These are phyloP conservation scores for Mortierella hygrophila DNA, from an alignment of 192 early-diverging fungal genomes.

Conservation along the genomic window DNA sequence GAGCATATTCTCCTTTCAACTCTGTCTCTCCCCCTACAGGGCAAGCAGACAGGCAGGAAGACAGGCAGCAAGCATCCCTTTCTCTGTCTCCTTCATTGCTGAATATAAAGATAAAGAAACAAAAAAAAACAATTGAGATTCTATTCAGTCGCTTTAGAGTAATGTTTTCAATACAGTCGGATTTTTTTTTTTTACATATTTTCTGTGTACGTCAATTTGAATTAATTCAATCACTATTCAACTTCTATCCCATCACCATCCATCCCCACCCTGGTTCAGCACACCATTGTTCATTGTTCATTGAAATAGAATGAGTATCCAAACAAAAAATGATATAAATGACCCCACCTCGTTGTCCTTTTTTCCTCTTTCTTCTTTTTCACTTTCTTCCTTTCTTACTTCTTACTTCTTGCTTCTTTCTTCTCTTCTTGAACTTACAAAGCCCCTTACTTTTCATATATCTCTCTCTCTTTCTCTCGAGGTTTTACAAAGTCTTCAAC, in stretches of 20 bases:
- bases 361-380: neutral
- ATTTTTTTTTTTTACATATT: neutral
- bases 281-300: neutral
- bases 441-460: neutral
- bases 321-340: slow-evolving; percentile 19
- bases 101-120: neutral
- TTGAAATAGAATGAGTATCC: neutral
- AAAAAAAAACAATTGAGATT: neutral
- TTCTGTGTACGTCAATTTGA: neutral
- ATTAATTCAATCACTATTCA: slow-evolving; percentile 10
- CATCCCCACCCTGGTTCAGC: neutral
- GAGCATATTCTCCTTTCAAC: neutral
- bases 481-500: neutral
- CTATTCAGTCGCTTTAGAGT: neutral
- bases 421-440: neutral
- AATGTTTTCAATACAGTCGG: neutral
- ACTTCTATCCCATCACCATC: slow-evolving; percentile 4
- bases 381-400: neutral
- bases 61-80: neutral
- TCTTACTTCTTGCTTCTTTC: neutral
- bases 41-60: neutral
- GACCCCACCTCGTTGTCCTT: neutral
- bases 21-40: neutral
- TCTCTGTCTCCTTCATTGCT: neutral
- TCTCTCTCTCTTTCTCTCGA: neutral